Evolutionary conservation across 1,284 basidiomycete genomes (phyloP), one percentile per base, ranked within the genome.

Genomic region (Irpex sp.): DNA sequence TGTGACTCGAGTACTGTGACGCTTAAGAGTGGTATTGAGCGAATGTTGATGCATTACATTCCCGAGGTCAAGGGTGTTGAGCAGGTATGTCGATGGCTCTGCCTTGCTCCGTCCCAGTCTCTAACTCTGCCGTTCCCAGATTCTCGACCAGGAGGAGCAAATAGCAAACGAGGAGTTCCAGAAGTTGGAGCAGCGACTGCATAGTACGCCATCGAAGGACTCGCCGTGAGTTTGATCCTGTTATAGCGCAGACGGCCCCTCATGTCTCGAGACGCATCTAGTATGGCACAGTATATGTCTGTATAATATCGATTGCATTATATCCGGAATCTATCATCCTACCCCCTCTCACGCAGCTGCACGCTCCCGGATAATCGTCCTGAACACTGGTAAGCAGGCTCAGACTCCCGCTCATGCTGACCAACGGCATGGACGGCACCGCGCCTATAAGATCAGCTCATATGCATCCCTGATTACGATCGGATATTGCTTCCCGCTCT

Each of bases 21-120:
- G 15, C 81, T 99, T 65, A 99, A 98, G 82, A 89, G 85, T 67
- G 95, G 96, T 3, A 97, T 98, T 61, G 97, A 99, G 80, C 83
- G 97, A 65, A 99, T 99, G 97, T 80, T 99, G 71, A 97, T 94
- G 93, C 97, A 99, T 77, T 99, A 98, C 72, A 94, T 99, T 61
- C 97, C 97, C 5, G 96, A 99, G 77, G 97, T 99, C 37, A 92
- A 97, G 76, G 89, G 88, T n/a, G 95, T 99, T 5, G 94, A 98
- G 72, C 95, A 98, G 87, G 94, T 91, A 65, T 73, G 82, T 75
- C 60, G 36, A 56, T 8, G 62, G 47, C 8, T 51, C 4, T 7
- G 3, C 21, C 26, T 26, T 19, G 26, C 3, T 2, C 21, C 35
- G 15, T 19, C 56, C 58, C 35, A 61, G 37, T 53, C 61, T 54